phyloP scores from a whole-genome alignment of 192 early-diverging fungal species.

The Umbelopsis ramanniana region DNA sequence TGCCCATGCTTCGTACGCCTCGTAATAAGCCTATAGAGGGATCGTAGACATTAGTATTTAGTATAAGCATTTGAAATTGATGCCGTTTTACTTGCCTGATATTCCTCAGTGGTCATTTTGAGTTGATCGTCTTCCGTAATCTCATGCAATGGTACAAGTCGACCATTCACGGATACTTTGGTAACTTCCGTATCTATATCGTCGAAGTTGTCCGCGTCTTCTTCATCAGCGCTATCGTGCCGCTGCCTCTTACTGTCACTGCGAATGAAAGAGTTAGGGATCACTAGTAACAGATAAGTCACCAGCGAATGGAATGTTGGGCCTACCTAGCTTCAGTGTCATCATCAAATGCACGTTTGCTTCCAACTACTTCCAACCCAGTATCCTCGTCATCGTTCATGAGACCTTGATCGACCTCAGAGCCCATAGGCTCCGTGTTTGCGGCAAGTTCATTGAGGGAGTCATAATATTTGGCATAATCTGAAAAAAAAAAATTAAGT shows the following conservation, averaged over 20 bases:
- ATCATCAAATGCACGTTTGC: conserved; percentile 25
- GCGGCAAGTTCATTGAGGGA: conserved; percentile 37
- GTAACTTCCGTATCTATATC: conserved; percentile 15
- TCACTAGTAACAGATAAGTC: background rate
- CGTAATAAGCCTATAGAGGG: conserved; percentile 36
- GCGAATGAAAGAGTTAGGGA: background rate
- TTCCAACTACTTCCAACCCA: conserved; percentile 19
- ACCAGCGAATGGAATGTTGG: background rate
- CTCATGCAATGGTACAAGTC: conserved; percentile 51
- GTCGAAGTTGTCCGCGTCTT: conserved; percentile 26
- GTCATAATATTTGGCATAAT: conserved; percentile 38
- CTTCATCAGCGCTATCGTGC: conserved; percentile 26
- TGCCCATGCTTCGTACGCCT: conserved; percentile 33
- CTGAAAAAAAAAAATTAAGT: conserved; percentile 12
- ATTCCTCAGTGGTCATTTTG: conserved; percentile 61
- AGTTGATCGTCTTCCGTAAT: conserved; percentile 57
- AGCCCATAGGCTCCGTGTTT: conserved; percentile 12
- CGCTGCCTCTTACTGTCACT: conserved; percentile 11
- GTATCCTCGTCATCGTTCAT: conserved; percentile 23
- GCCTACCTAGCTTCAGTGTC: conserved; percentile 33
- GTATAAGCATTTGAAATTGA: background rate
- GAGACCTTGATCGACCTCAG: background rate
- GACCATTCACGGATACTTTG: conserved; percentile 39
- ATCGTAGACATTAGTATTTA: background rate
- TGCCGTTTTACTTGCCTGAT: conserved; percentile 35